These are phyloP conservation scores for Yamagishiella unicocca DNA, from an alignment of 139 green algal genomes.

Conservation along the genomic window DNA sequence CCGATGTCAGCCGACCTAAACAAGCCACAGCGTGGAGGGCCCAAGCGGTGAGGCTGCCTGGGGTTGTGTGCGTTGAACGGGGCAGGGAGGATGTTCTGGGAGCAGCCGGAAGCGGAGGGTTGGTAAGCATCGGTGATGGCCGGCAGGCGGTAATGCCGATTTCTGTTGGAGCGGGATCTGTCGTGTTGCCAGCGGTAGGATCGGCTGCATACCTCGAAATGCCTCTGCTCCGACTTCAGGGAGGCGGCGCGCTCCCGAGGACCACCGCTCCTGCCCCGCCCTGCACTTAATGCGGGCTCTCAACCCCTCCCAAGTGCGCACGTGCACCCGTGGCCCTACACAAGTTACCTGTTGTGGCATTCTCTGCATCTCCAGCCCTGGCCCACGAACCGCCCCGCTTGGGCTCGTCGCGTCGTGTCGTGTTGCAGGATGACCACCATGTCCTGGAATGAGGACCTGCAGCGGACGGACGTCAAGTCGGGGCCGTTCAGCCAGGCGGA, in stretches of 20 bases:
- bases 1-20: neutral
- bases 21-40: neutral
- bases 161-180: no score
- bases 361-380: neutral
- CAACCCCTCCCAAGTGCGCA: no score
- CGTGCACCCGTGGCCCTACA: no score
- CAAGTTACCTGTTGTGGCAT: neutral
- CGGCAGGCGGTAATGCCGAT: no score
- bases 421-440: constrained; percentile 27
- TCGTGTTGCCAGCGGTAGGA: no score
- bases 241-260: no score
- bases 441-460: constrained; percentile 62
- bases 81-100: neutral
- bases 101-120: no score
- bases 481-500: constrained; percentile 64
- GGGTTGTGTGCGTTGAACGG: neutral
- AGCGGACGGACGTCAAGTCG: constrained; percentile 72
- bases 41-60: constrained; percentile 20
- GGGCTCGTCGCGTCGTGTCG: neutral
- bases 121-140: no score
- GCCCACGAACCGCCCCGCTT: no score
- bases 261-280: no score
- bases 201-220: neutral
- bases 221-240: neutral
- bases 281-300: no score